Base-by-base conservation (phyloP, 164 flowering plant genomes). In the Tetracentron sinense region DNA sequence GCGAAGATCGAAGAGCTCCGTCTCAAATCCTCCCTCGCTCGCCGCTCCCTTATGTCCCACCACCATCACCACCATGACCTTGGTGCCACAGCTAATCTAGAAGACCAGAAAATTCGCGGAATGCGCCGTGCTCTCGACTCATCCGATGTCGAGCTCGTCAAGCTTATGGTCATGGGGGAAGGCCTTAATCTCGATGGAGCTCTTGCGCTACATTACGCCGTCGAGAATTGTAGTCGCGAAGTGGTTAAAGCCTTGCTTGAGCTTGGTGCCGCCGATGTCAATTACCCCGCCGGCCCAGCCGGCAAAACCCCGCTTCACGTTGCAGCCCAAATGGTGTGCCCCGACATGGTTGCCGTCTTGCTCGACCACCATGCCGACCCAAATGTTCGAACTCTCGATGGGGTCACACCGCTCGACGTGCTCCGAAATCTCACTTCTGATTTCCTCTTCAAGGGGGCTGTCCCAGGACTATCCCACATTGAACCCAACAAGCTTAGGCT, bases 91-190 rank as follows among this genome's bases (percentile, higher is more conserved):
- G 78, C 78, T 1, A n/a, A n/a, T n/a, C n/a, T n/a, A n/a, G 92
- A 92, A 67, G 97, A 92, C 69, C 99, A 92, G 58, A 92, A 92
- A 44, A 87, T 95, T 16, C 79, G 94, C 0, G 75, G 99, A 4
- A 90, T 95, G 97, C 81, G 88, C 46, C 79, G 99, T 0, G 97
- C 99, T 2, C 82, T 95, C 1, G 97, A 95, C 74, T 89, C 97
- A 0, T 95, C 97, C 3, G 99, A 95, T 54, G 99, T 95, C 0
- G 99, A 95, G 63, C 94, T 95, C 2, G 99, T 95, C 46, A 95
- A 95, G 80, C 90, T 95, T 6, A 95, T 95, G 99, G 99, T 95
- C 10, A 95, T 95, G 99, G 97, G 99, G 0, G 99, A 95, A 72
- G 99, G 99, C 17, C 84, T 95, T 3, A 95, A 95, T 67, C 81